Conservation (phyloP, 2,329 filamentous ascomycete species). For the Colletotrichum falcatum region DNA sequence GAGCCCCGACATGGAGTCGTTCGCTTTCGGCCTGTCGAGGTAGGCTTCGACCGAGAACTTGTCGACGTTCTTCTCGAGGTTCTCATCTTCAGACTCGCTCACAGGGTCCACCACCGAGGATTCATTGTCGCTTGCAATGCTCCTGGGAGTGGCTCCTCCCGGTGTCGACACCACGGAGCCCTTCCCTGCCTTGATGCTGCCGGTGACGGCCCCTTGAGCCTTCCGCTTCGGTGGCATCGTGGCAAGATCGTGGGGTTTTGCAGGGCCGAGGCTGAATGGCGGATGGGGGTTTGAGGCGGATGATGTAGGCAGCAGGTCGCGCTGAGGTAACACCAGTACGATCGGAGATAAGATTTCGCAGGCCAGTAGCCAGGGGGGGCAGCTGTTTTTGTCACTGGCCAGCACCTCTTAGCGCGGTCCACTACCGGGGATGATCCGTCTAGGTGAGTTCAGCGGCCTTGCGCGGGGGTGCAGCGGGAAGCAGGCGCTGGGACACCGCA, state of each 20-base stretch:
- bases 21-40: conserved; percentile 44
- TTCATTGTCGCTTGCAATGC: conserved; percentile 67
- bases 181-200: conserved; percentile 66
- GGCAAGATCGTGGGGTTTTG: conserved; percentile 26
- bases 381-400: conserved; percentile 15
- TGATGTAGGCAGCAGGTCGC: conserved; percentile 21
- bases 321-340: not conserved
- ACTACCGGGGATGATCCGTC: not conserved
- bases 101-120: conserved; percentile 46
- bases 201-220: conserved; percentile 63
- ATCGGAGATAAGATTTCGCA: conserved; percentile 4
- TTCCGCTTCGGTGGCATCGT: conserved; percentile 80
- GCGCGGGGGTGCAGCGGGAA: conserved; percentile 33
- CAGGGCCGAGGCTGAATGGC: not conserved
- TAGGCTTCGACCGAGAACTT: conserved; percentile 68
- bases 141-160: conserved; percentile 70
- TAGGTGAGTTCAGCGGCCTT: conserved; percentile 2
- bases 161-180: conserved; percentile 70
- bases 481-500: conserved; percentile 19
- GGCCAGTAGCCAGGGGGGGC: not conserved
- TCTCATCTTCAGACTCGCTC: conserved; percentile 61
- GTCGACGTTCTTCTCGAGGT: conserved; percentile 69
- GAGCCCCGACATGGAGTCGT: conserved; percentile 45
- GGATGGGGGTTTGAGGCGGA: not conserved
- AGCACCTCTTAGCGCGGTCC: conserved; percentile 14